Base-by-base conservation (phyloP, 208 protist species). In the Borovskyia barvae region DNA sequence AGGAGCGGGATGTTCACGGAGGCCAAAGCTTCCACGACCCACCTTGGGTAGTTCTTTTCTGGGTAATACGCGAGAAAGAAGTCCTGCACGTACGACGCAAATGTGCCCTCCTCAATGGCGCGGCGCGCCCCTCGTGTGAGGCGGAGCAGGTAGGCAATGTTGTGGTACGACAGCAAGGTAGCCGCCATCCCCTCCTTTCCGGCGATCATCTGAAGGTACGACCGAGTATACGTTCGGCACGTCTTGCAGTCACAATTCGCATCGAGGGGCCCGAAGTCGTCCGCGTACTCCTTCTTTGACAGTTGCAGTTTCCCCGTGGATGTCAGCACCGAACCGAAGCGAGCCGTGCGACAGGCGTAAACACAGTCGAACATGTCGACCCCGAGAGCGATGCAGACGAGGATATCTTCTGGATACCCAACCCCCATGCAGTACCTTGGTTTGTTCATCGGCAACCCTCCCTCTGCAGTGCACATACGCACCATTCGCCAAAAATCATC, bases 321-420 rank as follows among this genome's bases (percentile, higher is more conserved):
- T 14, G 92, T 97, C 20, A 98, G 62, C 1, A 96, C 97, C 3
- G 87, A 97, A 25, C 97, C 97, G 66, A 99, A 99, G 42, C 97
- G 77, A 6, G 97, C 98, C 1, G 98, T 99, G 25, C 98, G 71
- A 46, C 96, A 98, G 5, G 98, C 97, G 60, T 97, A 99, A n/a
- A 99, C 98, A 77, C 98, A 99, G 73, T 99, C 98, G 59, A 99
- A 99, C 98, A 99, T 99, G 75, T 99, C 98, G 12, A 99, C 98
- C 20, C 98, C 98, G 11, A 99, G 80, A 2, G 95, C 95, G 9
- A 95, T 91, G 69, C 98, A 99, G 15, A 99, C 97, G 0, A 99
- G 87, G 26, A 99, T 92, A 80, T 99, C 99, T 24, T 98, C 79
- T 14, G 99, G 95, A 63, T 99, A 99, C 5, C 94, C 93, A 6